Base-by-base conservation (phyloP, 371 early-diverging fungal genomes). In the Rhizomucor pusillus region DNA sequence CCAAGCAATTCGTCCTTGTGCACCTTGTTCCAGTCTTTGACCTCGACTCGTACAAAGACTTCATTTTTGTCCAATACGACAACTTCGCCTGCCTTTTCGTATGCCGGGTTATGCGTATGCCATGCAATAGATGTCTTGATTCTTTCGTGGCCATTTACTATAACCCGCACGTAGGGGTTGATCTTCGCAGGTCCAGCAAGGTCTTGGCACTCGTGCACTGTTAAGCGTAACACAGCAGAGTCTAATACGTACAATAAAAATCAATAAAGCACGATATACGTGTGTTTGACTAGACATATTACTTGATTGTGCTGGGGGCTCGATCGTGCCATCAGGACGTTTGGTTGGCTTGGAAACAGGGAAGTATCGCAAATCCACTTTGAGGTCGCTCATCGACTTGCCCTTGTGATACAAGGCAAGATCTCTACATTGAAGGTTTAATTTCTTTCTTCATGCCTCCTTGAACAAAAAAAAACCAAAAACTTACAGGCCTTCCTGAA, bases 291-390 rank as follows among this genome's bases (percentile, higher is more conserved):
- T 36, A 5, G 29, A 5, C 29, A 29, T 29, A 68, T 65, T 80
- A 76, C 82, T 83, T 1, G 87, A 85, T 25, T 83, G 81, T 16
- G 72, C 67, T 2, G 77, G 74, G n/a, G 76, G 73, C 39, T 80
- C 78, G 24, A 67, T 48, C 1, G 71, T 72, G 12, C 78, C 76
- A 50, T 73, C 74, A 9, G 63, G 66, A 18, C 61, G 58, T 12
- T 65, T 68, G 35, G 67, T 75, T 19, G 84, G 82, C 19, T 76
- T 76, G 20, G 82, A 78, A 20, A 86, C 83, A 14, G 85, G 83
- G 51, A 79, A 83, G 47, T 84, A 85, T 13, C 68, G 65, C 66
- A 82, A 63, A 55, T 84, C 84, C 24, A 77, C 77, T 11, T 67
- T 67, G 34, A 86, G 58, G 50, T 75, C 63, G 11, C 81, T 71